Evolutionary conservation across 116 monocot genomes (phyloP), one percentile per base, ranked within the genome.

Genomic region (Dioscorea cayenensis): DNA sequence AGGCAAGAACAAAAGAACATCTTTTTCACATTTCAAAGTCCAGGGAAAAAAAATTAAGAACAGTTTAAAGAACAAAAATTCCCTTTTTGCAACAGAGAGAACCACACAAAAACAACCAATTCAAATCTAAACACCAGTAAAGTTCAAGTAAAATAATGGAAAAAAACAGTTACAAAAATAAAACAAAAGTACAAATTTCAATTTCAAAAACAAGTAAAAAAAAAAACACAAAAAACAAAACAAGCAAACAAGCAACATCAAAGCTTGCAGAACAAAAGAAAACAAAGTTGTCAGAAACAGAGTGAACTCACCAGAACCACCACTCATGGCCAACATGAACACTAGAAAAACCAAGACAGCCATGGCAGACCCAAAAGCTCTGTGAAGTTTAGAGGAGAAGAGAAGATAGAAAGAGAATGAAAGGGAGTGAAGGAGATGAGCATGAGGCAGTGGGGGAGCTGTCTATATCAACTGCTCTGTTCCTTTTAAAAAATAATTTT

Each of bases 291-390:
- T 32, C 27, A 65, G 19, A 25, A 20, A 16, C 50, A 23, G 25
- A 23, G 25, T 16, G 5, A 25, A 60, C 59, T 82, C 74, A 82
- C 87, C 87, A 75, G 90, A 87, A 52, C 37, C 66, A 25, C 68
- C 84, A 71, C 62, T 22, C 66, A 80, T 51, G 78, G 76, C 72
- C 60, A 78, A 65, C 68, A 91, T 66, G 63, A 91, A 51, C 37
- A 85, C 52, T 43, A 77, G 50, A 55, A 73, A 62, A 28, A 72
- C 62, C 35, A 77, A 61, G 71, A 37, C 38, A 61, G 73, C 82
- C 87, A 91, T 87, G 60, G 23, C n/a, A 60, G 68, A 64, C 14
- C 6, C 66, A 0, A 32, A 38, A 68, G 28, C 10, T 16, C 23
- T n/a, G 55, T 55, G 43, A 43, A 55, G 19, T 16, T 5, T 55